Evolutionary conservation across 2,329 filamentous ascomycete genomes (phyloP), one percentile per base, ranked within the genome.

Genomic region (Salinomyces thailandicus): DNA sequence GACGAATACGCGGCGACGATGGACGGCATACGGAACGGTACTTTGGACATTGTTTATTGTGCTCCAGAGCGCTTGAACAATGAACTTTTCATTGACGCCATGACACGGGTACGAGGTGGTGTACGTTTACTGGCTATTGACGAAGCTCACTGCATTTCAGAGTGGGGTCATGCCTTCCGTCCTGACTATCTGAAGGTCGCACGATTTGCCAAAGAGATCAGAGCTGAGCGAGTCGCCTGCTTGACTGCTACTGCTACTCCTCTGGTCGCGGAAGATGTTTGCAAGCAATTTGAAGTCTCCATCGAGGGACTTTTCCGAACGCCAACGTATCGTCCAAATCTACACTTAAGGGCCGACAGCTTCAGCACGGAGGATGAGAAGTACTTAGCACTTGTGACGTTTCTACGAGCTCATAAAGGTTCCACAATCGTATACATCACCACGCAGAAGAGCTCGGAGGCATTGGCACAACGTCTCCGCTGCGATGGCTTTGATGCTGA

Each of bases 161-260:
- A 98, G 66, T 98, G 91, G 91, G 91, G 91, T 1, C 91, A 98
- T 50, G 91, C 98, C 58, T 98, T 98, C 57, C 77, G 91, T 31
- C 89, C 87, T 0, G 89, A 96, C 56, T 98, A 98, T 64, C 0
- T 77, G 77, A 47, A 94, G 93, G 60, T 74, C 75, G 20, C 68
- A 96, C 4, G 85, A 40, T 67, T 94, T 30, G 75, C 89, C 31
- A 60, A 66, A 27, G 75, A 73, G 35, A 87, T 87, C 48, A 76
- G 79, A 1, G 73, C 75, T 1, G 83, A 96, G 3, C 91, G 91
- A 1, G 71, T 95, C 22, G 94, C 98, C 74, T 91, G 91, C 3
- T 66, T 98, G 50, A 98, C 91, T 16, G 91, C 91, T 5, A 98
- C 91, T 2, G 91, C 91, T 8, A 98, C 91, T 0, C 74, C 84